Evolutionary conservation across 495 filamentous ascomycete genomes (phyloP).

Genomic region (Podospora bellae-mahoneyi): DNA sequence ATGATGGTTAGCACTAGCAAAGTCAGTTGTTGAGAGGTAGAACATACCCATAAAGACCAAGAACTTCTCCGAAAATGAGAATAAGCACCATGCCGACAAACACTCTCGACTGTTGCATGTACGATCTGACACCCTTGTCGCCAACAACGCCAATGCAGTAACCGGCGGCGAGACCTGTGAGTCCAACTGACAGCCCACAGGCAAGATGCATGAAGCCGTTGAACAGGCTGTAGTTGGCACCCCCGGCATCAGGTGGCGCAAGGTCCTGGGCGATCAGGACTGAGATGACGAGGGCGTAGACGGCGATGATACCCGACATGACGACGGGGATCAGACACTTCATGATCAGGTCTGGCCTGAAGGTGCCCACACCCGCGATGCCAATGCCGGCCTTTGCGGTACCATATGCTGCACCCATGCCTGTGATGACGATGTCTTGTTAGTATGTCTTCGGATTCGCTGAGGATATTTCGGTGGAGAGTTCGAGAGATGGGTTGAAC

Average conservation of each 20-base stretch:
- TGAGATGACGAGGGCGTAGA: slow-evolving; percentile 93
- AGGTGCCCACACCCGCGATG: slow-evolving; percentile 90
- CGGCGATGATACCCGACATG: slow-evolving; percentile 99
- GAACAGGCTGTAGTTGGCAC: slow-evolving; percentile 71
- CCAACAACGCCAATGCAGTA: slow-evolving; percentile 96
- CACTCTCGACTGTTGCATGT: slow-evolving; percentile 91
- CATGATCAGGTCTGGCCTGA: slow-evolving; percentile 95
- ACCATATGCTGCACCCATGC: slow-evolving; percentile 90
- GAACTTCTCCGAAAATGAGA: slow-evolving; percentile 95
- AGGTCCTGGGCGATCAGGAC: slow-evolving; percentile 90
- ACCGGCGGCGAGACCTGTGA: slow-evolving; percentile 91
- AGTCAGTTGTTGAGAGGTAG: background rate
- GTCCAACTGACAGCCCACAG: slow-evolving; percentile 84
- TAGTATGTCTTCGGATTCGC: slow-evolving; percentile 21
- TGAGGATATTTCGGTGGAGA: background rate
- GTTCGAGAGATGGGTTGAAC: slow-evolving; percentile 29
- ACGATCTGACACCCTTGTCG: slow-evolving; percentile 87
- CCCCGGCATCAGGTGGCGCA: slow-evolving; percentile 52
- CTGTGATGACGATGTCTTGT: slow-evolving; percentile 45
- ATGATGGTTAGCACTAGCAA: slow-evolving; percentile 7
- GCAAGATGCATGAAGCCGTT: slow-evolving; percentile 91
- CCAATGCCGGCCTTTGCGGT: slow-evolving; percentile 97
- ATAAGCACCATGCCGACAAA: slow-evolving; percentile 99
- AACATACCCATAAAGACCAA: slow-evolving; percentile 92
- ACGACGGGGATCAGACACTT: slow-evolving; percentile 97